These are phyloP conservation scores for Cladosporium sp. DNA, from an alignment of 2,329 filamentous ascomycete species.

Conservation along the genomic window DNA sequence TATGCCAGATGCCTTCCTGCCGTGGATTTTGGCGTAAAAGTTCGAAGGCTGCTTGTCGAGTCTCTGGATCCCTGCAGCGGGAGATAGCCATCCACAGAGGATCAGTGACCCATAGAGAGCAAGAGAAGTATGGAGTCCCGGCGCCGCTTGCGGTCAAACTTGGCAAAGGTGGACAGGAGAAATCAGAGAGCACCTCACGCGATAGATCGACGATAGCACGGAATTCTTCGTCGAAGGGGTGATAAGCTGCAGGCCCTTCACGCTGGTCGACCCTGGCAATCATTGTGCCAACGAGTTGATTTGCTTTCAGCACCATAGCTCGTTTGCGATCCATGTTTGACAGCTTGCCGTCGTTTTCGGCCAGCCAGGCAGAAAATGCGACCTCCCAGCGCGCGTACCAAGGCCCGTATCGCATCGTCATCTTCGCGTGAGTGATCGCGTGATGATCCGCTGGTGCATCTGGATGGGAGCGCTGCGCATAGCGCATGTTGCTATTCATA, in stretches of 20 bases:
- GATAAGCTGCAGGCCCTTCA: slow-evolving; percentile 28
- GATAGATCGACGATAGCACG: slow-evolving; percentile 31
- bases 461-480: slow-evolving; percentile 29
- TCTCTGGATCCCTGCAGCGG: slow-evolving; percentile 28
- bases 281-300: slow-evolving; percentile 31
- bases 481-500: slow-evolving; percentile 32
- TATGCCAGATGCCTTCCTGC: slow-evolving; percentile 32
- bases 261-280: slow-evolving; percentile 30
- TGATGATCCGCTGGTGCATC: slow-evolving; percentile 28
- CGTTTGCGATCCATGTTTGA: slow-evolving; percentile 30
- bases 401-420: slow-evolving; percentile 28
- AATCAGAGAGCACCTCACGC: slow-evolving; percentile 29
- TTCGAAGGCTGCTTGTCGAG: slow-evolving; percentile 31
- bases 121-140: slow-evolving; percentile 29
- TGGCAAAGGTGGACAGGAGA: slow-evolving; percentile 29
- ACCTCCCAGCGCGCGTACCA: slow-evolving; percentile 30
- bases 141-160: slow-evolving; percentile 26
- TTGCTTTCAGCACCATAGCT: slow-evolving; percentile 33
- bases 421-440: slow-evolving; percentile 28
- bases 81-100: slow-evolving; percentile 33
- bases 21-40: slow-evolving; percentile 29
- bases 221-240: slow-evolving; percentile 30
- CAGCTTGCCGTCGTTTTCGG: slow-evolving; percentile 23
- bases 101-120: slow-evolving; percentile 32
- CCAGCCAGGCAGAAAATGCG: slow-evolving; percentile 27